Evolutionary conservation across 108 stramenopile species (phyloP).

Genomic region (Skeletonema marinoi): DNA sequence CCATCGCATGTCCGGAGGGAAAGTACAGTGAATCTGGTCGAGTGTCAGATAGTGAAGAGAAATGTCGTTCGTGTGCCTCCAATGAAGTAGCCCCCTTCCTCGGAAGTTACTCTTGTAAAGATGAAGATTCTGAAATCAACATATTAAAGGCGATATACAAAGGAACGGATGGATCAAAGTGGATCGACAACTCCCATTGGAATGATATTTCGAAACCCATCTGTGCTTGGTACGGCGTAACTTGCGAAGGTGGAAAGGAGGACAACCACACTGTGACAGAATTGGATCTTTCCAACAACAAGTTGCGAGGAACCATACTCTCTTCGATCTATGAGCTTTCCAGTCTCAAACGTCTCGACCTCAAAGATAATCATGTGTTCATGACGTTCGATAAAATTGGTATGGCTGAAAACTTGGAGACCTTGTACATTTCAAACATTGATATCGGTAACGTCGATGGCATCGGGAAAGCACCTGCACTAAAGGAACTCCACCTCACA

Average conservation of each 20-base stretch:
- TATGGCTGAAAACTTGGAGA: constrained; percentile 54
- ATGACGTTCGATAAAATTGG: constrained; percentile 54
- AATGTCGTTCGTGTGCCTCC: constrained; percentile 39
- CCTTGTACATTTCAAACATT: constrained; percentile 50
- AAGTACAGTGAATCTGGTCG: constrained; percentile 44
- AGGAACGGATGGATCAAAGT: constrained; percentile 23
- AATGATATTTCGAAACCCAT: constrained; percentile 54
- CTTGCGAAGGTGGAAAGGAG: constrained; percentile 52
- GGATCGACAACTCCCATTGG: constrained; percentile 45
- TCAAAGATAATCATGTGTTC: constrained; percentile 47
- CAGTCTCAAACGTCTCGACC: constrained; percentile 28
- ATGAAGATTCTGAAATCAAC: constrained; percentile 12
- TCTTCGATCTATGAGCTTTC: constrained; percentile 58
- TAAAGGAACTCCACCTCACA: constrained; percentile 56
- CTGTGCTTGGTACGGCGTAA: constrained; percentile 64
- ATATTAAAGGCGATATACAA: constrained; percentile 35
- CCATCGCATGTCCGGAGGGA: constrained; percentile 74
- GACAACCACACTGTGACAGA: constrained; percentile 52
- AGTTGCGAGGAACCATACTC: constrained; percentile 59
- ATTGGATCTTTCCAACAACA: constrained; percentile 38
- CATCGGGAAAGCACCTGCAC: constrained; percentile 47
- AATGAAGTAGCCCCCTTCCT: constrained; percentile 34
- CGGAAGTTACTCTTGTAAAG: constrained; percentile 40
- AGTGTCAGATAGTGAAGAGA: constrained; percentile 12
- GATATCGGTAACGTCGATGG: constrained; percentile 49